Evolutionary conservation across 805 yeast species (phyloP).

Genomic region (Kluyveromyces dobzhanskii): DNA sequence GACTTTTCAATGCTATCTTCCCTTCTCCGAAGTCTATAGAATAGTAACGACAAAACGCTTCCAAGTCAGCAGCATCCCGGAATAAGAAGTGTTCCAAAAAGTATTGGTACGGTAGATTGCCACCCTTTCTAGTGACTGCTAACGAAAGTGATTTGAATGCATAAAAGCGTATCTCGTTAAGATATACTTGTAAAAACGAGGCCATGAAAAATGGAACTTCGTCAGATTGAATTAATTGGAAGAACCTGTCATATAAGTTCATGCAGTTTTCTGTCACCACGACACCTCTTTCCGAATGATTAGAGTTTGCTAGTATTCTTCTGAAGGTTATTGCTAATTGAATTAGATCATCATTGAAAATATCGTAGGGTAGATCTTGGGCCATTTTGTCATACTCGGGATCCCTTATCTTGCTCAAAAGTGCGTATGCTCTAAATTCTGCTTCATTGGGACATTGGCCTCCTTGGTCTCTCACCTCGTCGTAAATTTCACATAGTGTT

Average conservation of each 20-base stretch:
- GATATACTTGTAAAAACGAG: constrained; percentile 70
- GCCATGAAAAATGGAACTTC: constrained; percentile 58
- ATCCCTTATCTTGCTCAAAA: constrained; percentile 72
- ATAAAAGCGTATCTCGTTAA: constrained; percentile 68
- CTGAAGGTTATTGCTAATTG: constrained; percentile 69
- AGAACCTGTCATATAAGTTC: constrained; percentile 56
- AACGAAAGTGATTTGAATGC: constrained; percentile 61
- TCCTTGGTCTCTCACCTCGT: constrained; percentile 65
- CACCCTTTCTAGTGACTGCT: constrained; percentile 62
- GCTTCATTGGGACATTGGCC: constrained; percentile 75
- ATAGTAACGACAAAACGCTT: constrained; percentile 54
- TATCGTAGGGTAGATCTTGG: constrained; percentile 53
- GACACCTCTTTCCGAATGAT: constrained; percentile 45
- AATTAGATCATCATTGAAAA: constrained; percentile 47
- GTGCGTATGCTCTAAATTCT: constrained; percentile 83
- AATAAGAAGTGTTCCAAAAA: constrained; percentile 54
- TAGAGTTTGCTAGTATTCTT: constrained; percentile 55
- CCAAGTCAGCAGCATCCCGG: constrained; percentile 46
- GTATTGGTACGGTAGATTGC: constrained; percentile 46
- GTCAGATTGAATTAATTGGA: constrained; percentile 43
- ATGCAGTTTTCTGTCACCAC: constrained; percentile 47
- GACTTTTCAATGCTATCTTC: constrained; percentile 38
- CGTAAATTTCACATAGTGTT: constrained; percentile 79
- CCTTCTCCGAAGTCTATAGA: constrained; percentile 40
- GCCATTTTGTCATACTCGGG: constrained; percentile 74